Evolutionary conservation across 2,329 filamentous ascomycete genomes (phyloP).

Genomic region (Xylariaceae sp.): DNA sequence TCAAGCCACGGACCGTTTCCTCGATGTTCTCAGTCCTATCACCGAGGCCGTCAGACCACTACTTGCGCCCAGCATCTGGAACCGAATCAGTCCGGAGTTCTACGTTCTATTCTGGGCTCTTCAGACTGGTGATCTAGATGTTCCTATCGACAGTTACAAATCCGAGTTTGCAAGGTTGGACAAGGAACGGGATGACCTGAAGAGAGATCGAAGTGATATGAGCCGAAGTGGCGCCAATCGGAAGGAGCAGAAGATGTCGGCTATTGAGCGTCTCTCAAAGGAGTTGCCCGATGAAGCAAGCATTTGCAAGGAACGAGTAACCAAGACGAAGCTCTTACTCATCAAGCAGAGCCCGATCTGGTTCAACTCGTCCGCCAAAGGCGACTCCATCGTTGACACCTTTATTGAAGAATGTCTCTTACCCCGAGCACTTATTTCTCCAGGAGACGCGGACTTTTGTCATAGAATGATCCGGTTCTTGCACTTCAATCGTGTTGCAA

Average conservation of each 20-base stretch:
- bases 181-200: conserved; percentile 60
- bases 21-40: conserved; percentile 68
- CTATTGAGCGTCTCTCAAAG: conserved; percentile 62
- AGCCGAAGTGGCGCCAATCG: conserved; percentile 59
- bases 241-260: conserved; percentile 65
- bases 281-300: conserved; percentile 69
- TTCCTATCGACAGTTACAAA: conserved; percentile 72
- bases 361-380: conserved; percentile 63
- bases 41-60: conserved; percentile 61
- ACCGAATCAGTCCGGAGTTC: conserved; percentile 70
- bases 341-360: conserved; percentile 64
- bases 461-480: conserved; percentile 83
- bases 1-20: conserved; percentile 47
- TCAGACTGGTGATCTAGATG: conserved; percentile 72
- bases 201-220: conserved; percentile 67
- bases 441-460: conserved; percentile 81
- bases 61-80: conserved; percentile 59
- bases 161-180: conserved; percentile 66
- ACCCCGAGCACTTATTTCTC: conserved; percentile 78
- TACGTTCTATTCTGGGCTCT: conserved; percentile 92
- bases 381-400: conserved; percentile 64
- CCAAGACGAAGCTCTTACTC: conserved; percentile 62
- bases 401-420: conserved; percentile 87
- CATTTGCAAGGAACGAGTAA: conserved; percentile 61
- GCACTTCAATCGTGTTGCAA: conserved; percentile 75